Base-by-base conservation (phyloP, 371 early-diverging fungal species). In the Rhizomucor miehei region DNA sequence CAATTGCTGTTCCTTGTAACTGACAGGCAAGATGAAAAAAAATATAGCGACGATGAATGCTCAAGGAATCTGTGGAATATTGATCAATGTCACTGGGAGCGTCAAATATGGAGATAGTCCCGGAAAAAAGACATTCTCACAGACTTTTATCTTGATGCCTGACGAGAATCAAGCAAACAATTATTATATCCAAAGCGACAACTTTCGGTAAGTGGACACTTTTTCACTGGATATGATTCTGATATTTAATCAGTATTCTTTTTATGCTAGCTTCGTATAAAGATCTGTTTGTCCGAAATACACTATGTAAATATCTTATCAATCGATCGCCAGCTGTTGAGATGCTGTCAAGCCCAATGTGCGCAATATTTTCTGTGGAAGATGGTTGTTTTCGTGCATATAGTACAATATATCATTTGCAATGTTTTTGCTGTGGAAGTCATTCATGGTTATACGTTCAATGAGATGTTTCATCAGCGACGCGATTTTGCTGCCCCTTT, bases 141-240 rank as follows among this genome's bases (percentile, higher is more conserved):
- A 89, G 48, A 75, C 84, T 1, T 88, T 89, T 71, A 75, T 87
- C n/a, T 63, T 89, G 43, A 73, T 76, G 51, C 86, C 86, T 6
- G 81, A 82, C 39, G 69, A 71, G 51, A 67, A 69, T 6, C 67
- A 77, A 51, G 72, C 66, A 13, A 76, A 74, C 21, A 79, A 68
- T 44, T 80, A 71, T 49, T 85, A 72, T 60, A 75, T 85, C 54
- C 78, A 81, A 61, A 81, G 81, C 20, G 83, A 83, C 47, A 77
- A 69, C 49, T 79, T 83, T 49, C 71, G 80, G 75, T 71, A 75
- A 64, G 62, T 46, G n/a, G n/a, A n/a, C n/a, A n/a, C n/a, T n/a
- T n/a, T n/a, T n/a, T n/a, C n/a, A n/a, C n/a, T n/a, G n/a, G n/a
- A n/a, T n/a, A n/a, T n/a, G n/a, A n/a, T n/a, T n/a, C n/a, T n/a